Percentiles rank a stretch among this genome's conserved stretches.
Conservation (phyloP, 2,329 filamentous ascomycete genomes). For the Pyrenophora seminiperda region DNA sequence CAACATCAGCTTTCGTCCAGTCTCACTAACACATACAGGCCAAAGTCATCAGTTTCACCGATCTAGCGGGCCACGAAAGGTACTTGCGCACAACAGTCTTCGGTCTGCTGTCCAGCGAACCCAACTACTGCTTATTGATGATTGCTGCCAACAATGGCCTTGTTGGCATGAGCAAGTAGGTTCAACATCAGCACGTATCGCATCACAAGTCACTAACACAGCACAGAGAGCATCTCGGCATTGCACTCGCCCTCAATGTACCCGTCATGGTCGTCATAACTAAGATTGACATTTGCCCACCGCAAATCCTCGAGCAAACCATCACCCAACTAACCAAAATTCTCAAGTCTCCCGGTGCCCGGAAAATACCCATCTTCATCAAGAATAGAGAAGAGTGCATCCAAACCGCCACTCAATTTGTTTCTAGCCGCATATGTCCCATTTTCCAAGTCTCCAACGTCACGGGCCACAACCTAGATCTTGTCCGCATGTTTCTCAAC, state of each 20-base stretch:
- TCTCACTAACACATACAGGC: conserved; percentile 52
- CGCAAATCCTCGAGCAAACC: conserved; percentile 92
- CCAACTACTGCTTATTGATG: conserved; percentile 97
- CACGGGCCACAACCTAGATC: conserved; percentile 85
- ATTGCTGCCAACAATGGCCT: conserved; percentile 97
- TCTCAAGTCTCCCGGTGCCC: conserved; percentile 87
- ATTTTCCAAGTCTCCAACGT: conserved; percentile 99
- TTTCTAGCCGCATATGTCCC: conserved; percentile 92
- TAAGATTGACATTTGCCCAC: conserved; percentile 97
- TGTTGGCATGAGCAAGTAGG: conserved; percentile 87
- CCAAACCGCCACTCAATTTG: conserved; percentile 93
- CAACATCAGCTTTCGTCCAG: too few species aligned
- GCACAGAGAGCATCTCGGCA: conserved; percentile 81
- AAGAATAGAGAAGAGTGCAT: conserved; percentile 89
- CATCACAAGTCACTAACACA: neutral
- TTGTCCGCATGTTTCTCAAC: conserved; percentile 91
- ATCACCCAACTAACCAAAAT: conserved; percentile 90
- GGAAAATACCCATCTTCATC: conserved; percentile 96
- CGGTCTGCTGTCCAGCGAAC: conserved; percentile 88
- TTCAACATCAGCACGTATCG: neutral
- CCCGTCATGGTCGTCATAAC: conserved; percentile 98
- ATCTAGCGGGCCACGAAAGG: conserved; percentile 92
- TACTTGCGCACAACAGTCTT: conserved; percentile 97
- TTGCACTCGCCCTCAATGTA: conserved; percentile 91
- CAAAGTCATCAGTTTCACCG: conserved; percentile 96